Conservation (phyloP, 2,329 filamentous ascomycete species). For the Ambrosiella beaveri region DNA sequence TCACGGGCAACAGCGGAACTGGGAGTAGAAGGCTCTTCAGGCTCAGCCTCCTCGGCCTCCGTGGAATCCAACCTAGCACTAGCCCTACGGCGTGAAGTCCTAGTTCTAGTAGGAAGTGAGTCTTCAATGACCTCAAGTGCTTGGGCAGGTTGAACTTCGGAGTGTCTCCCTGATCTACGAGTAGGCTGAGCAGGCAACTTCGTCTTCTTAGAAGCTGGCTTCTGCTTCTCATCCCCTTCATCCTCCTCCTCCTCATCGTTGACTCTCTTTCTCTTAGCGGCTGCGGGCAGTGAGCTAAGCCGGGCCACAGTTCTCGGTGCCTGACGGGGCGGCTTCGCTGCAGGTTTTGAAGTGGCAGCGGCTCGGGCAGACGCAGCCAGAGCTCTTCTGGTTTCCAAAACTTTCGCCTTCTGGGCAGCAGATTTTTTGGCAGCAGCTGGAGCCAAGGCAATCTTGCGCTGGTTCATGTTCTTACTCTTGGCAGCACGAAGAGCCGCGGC, state of each 20-base stretch:
- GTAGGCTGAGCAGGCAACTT: neutral
- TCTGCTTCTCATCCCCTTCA: neutral
- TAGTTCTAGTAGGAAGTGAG: neutral
- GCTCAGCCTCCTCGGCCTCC: neutral
- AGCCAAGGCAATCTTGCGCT: conserved; percentile 17
- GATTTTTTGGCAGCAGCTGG: conserved; percentile 8
- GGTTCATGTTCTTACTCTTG: conserved; percentile 15
- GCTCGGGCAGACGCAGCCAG: neutral
- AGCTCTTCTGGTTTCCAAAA: conserved; percentile 4
- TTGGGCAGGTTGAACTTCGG: neutral
- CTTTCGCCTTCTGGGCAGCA: conserved; percentile 1
- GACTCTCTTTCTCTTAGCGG: neutral
- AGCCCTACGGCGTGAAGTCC: neutral
- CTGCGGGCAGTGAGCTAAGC: neutral
- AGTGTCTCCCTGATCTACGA: neutral
- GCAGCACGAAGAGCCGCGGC: neutral
- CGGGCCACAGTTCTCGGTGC: conserved; percentile 13
- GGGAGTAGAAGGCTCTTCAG: neutral
- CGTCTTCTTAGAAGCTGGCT: neutral
- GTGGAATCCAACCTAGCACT: neutral
- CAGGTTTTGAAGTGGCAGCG: conserved; percentile 1
- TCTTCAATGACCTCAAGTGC: neutral
- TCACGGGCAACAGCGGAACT: neutral
- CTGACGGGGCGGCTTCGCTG: neutral
- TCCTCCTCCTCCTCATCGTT: neutral